Conservation (phyloP, 352 stramenopile species). For the Peronospora farinosa region DNA sequence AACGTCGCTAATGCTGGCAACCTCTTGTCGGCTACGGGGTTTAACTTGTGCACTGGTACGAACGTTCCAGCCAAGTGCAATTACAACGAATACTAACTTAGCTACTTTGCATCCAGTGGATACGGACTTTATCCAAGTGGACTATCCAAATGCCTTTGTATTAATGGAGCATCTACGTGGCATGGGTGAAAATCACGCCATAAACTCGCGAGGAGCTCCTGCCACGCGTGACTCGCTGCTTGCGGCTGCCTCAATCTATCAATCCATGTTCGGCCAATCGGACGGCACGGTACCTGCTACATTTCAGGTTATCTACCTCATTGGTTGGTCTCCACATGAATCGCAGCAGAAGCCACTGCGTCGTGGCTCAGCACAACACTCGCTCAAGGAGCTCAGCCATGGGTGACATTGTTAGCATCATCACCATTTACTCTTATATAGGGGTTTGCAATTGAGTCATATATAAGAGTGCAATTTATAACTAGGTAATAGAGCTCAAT, state of each 20-base stretch:
- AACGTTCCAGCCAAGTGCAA: neutral
- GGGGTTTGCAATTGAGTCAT: neutral
- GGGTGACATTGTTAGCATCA: neutral
- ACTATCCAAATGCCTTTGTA: conserved; percentile 92
- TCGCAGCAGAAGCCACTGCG: conserved; percentile 91
- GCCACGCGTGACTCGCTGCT: conserved; percentile 91
- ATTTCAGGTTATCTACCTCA: conserved; percentile 97
- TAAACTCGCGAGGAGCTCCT: conserved; percentile 46
- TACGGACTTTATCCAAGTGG: conserved; percentile 92
- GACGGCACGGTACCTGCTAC: conserved; percentile 90
- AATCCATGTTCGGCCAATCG: conserved; percentile 86
- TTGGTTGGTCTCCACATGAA: conserved; percentile 94
- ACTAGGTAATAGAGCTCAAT: too few species aligned
- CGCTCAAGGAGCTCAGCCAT: conserved; percentile 49
- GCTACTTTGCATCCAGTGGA: conserved; percentile 68
- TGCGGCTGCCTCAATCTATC: conserved; percentile 91
- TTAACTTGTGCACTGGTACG: conserved; percentile 88
- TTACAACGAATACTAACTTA: neutral
- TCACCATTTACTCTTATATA: neutral
- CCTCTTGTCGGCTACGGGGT: conserved; percentile 89
- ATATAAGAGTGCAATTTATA: neutral
- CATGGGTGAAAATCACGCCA: conserved; percentile 96
- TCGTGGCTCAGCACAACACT: conserved; percentile 69
- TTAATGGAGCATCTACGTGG: conserved; percentile 93
- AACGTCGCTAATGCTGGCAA: conserved; percentile 93